These are phyloP conservation scores for Cladosporium sphaerospermum DNA, from an alignment of 2,329 filamentous ascomycete genomes.

Conservation along the genomic window DNA sequence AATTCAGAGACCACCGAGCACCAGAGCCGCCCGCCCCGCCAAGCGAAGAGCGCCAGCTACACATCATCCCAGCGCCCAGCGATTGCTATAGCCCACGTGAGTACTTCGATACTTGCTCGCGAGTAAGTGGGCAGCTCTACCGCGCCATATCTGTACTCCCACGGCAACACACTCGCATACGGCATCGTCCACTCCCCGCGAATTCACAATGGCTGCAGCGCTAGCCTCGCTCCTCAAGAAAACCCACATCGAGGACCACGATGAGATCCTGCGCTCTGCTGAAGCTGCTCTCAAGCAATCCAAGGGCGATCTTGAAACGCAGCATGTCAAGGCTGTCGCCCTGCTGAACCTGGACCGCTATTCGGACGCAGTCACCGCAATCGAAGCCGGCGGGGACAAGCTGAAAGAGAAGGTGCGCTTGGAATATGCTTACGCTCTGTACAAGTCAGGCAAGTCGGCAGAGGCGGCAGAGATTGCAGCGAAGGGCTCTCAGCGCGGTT, in stretches of 20 bases:
- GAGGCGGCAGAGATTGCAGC: slow-evolving; percentile 54
- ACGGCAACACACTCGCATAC: not conserved
- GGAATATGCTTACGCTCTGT: slow-evolving; percentile 76
- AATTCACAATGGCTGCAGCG: slow-evolving; percentile 36
- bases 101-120: not conserved
- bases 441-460: slow-evolving; percentile 65
- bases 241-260: slow-evolving; percentile 61
- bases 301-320: slow-evolving; percentile 55
- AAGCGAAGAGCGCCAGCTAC: slow-evolving; percentile 4
- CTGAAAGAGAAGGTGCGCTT: slow-evolving; percentile 57
- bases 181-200: not conserved
- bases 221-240: slow-evolving; percentile 52
- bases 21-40: not conserved
- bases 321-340: slow-evolving; percentile 66
- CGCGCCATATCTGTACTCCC: not conserved
- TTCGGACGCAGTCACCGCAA: slow-evolving; percentile 64
- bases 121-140: not conserved
- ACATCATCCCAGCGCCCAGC: not conserved
- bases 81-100: not conserved
- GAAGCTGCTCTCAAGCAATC: slow-evolving; percentile 52
- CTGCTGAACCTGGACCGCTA: slow-evolving; percentile 78
- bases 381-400: slow-evolving; percentile 57
- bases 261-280: slow-evolving; percentile 63
- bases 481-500: slow-evolving; percentile 40
- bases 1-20: not conserved